Percentiles rank a stretch among this genome's conserved stretches.
These are phyloP conservation scores for Nakazawaea laoshanensis DNA, from an alignment of 805 yeast genomes.

Conservation along the genomic window DNA sequence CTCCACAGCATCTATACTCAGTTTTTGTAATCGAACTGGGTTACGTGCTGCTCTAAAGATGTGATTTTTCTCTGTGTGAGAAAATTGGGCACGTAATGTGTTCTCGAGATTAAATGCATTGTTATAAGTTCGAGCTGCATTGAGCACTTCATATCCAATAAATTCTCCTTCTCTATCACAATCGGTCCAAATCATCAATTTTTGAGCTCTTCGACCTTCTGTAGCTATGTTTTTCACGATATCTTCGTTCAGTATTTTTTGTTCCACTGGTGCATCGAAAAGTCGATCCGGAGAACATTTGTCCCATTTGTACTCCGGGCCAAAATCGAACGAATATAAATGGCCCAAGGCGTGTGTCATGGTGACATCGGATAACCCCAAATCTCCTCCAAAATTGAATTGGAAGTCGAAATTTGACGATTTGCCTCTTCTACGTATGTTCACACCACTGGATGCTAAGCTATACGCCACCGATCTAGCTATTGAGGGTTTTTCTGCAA, in stretches of 20 bases:
- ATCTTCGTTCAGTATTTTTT: constrained; percentile 26
- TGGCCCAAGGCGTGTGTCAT: constrained; percentile 96
- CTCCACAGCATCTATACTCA: constrained; percentile 74
- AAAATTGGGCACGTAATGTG: constrained; percentile 73
- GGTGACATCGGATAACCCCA: constrained; percentile 54
- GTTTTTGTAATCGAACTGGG: constrained; percentile 56
- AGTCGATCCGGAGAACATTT: constrained; percentile 53
- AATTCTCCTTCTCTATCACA: constrained; percentile 96
- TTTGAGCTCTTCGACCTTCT: constrained; percentile 54
- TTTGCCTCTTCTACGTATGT: constrained; percentile 42
- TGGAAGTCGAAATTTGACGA: constrained; percentile 74
- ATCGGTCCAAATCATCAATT: constrained; percentile 94
- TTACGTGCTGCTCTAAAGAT: constrained; percentile 63
- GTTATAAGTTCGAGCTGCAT: constrained; percentile 56
- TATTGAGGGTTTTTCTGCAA: constrained; percentile 95
- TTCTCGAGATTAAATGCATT: constrained; percentile 33
- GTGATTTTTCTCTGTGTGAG: constrained; percentile 77
- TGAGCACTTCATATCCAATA: constrained; percentile 76
- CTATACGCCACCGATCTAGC: constrained; percentile 75
- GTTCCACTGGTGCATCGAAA: constrained; percentile 62
- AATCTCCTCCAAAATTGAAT: constrained; percentile 48
- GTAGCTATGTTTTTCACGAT: constrained; percentile 57
- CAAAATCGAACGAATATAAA: constrained; percentile 57
- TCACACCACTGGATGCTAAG: constrained; percentile 57
- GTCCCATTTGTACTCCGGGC: constrained; percentile 57